Base-by-base conservation (phyloP, 1,284 basidiomycete species). In the Cutaneotrichosporon sp. region DNA sequence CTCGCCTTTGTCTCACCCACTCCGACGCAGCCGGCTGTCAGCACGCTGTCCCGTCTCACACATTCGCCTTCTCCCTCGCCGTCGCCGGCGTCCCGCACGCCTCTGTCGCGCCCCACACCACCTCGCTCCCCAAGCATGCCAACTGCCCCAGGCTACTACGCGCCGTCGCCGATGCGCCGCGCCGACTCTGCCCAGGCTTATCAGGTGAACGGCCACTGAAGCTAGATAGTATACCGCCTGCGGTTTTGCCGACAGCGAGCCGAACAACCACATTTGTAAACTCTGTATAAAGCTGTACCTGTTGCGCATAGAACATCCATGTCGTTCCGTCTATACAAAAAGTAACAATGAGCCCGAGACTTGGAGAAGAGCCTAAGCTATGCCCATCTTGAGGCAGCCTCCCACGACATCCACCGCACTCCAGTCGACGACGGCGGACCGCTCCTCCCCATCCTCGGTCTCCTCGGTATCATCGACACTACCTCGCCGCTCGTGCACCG, bases 391-490 rank as follows among this genome's bases (percentile, higher is more conserved):
- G 65, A 91, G 71, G 64, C 85, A 75, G 1, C 88, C 88, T 24
- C 89, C 90, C 4, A 88, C 83, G 4, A 92, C 81, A 62, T 91
- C 89, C 3, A 93, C 88, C 27, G 88, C 84, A 44, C 86, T 83
- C 84, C 90, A 93, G 63, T 86, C 72, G 1, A 70, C 66, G 25
- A 37, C 24, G 14, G 60, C 59, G 51, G 68, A 64, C 33, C 82
- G 79, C 35, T 72, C 74, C 10, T 76, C 80, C 49, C 42, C 51
- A 17, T 52, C 61, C 20, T 50, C 55, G 26, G 20, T 37, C 3
- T 45, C 39, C 19, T 49, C 61, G 17, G 34, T 52, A 25, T 38
- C 50, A n/a, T 16, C 49, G 12, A 31, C 49, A 24, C 42, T 34
- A 27, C 35, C 52, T 17, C 49, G 44, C 8, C 60, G 62, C 3